Conservation (phyloP, 2,329 filamentous ascomycete genomes). For the Aulographum hederae region DNA sequence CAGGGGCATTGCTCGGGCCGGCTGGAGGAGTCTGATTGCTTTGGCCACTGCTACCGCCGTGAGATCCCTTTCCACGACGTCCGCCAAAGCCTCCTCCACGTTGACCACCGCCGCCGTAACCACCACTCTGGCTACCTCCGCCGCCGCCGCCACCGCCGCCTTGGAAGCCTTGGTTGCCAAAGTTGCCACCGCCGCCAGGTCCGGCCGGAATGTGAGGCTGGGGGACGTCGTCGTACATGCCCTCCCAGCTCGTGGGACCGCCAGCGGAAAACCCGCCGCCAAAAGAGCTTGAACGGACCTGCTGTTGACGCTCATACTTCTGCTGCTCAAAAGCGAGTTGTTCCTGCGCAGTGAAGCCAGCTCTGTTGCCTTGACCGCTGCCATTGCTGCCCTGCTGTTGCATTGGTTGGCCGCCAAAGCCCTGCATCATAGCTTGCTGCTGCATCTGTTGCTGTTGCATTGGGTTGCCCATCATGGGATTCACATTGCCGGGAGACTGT, state of each 20-base stretch:
- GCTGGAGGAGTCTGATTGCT: conserved; percentile 19
- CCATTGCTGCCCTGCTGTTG: conserved; percentile 19
- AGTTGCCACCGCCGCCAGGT: conserved; percentile 25
- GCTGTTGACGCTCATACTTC: conserved; percentile 54
- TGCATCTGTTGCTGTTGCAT: conserved; percentile 17
- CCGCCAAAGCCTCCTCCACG: conserved; percentile 26
- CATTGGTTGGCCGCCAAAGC: conserved; percentile 14
- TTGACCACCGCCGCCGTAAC: conserved; percentile 14
- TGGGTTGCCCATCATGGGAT: conserved; percentile 58
- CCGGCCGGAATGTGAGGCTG: conserved; percentile 50
- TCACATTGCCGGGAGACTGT: conserved; percentile 22
- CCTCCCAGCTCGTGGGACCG: conserved; percentile 77
- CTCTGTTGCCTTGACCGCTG: conserved; percentile 18
- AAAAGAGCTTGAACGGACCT: conserved; percentile 21
- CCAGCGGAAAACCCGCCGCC: too few relatives aligned
- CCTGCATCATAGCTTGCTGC: conserved; percentile 8
- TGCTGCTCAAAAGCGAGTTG: conserved; percentile 62
- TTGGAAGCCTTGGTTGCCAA: too few relatives aligned
- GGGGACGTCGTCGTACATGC: conserved; percentile 93
- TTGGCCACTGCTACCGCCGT: conserved; percentile 20
- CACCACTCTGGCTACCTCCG: conserved; percentile 10
- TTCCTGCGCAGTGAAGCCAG: conserved; percentile 47
- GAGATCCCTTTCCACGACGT: conserved; percentile 19
- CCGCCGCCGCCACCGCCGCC: conserved; percentile 17
- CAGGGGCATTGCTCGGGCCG: conserved; percentile 32